phyloP scores from a whole-genome alignment of 2,329 filamentous ascomycete species.

The Aspergillus fischeri region DNA sequence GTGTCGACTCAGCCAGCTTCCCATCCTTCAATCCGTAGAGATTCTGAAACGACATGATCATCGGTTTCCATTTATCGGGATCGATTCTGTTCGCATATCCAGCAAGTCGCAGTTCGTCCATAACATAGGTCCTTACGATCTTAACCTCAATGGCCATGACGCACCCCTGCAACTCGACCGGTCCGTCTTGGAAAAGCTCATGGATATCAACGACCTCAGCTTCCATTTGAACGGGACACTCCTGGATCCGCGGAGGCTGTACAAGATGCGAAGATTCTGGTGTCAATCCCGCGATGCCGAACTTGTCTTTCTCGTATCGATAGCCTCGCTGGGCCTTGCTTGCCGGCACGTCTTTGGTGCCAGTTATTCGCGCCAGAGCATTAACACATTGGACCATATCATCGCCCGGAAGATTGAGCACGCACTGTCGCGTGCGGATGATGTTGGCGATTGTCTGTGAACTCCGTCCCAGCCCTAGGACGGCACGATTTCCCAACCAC shows the following conservation, averaged over 20 bases:
- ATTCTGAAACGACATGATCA: background rate
- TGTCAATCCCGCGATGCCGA: no score
- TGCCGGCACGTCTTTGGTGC: background rate
- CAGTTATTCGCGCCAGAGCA: background rate
- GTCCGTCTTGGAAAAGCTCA: no score
- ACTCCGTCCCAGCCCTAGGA: background rate
- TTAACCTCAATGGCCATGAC: no score
- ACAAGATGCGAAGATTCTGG: no score
- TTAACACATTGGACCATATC: background rate
- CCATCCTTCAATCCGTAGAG: background rate
- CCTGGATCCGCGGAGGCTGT: no score
- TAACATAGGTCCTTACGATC: background rate
- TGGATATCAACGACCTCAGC: no score
- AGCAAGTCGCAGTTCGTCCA: background rate
- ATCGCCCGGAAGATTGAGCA: background rate
- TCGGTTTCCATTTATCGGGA: background rate
- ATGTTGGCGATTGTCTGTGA: background rate
- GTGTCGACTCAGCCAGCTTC: no score
- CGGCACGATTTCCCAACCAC: background rate
- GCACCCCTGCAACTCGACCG: no score
- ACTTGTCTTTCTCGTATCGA: no score
- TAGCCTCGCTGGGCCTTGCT: background rate
- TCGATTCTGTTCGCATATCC: background rate
- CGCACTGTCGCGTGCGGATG: background rate
- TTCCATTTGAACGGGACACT: no score